Evolutionary conservation across 208 protist species (phyloP).

Genomic region (Wallacemonas sp.): DNA sequence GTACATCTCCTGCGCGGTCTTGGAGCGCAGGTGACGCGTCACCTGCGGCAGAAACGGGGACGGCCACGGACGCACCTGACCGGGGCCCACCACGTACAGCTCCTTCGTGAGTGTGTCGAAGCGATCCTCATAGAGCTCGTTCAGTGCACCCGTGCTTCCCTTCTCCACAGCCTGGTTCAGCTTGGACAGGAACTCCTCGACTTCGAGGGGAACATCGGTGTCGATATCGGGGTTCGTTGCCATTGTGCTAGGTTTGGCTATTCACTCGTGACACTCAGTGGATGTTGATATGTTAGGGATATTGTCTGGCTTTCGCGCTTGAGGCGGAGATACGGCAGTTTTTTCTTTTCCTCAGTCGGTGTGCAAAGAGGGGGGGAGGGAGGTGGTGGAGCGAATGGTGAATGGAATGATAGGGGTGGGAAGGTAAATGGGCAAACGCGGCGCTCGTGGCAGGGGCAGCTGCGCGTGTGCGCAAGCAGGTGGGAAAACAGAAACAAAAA

Average conservation of each 20-base stretch:
- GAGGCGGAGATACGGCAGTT: no score
- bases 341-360: no score
- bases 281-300: no score
- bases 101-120: conserved; percentile 76
- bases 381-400: no score
- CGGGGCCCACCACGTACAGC: conserved; percentile 68
- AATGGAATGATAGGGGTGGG: no score
- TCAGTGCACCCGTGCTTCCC: conserved; percentile 57
- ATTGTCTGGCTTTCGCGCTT: no score
- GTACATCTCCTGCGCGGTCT: conserved; percentile 76
- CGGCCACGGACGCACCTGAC: conserved; percentile 80
- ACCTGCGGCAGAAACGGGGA: conserved; percentile 64
- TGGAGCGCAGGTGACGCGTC: conserved; percentile 54
- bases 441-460: no score
- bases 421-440: no score
- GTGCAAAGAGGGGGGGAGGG: no score
- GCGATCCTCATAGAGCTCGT: conserved; percentile 81
- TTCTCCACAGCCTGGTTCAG: conserved; percentile 79
- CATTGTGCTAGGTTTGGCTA: conserved; percentile 49
- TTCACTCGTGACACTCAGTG: no score
- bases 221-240: conserved; percentile 90
- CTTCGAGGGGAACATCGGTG: conserved; percentile 83
- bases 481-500: no score
- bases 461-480: no score
- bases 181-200: conserved; percentile 72